Evolutionary conservation across 2,329 filamentous ascomycete genomes (phyloP).

Genomic region (Malbranchea cinnamomea): DNA sequence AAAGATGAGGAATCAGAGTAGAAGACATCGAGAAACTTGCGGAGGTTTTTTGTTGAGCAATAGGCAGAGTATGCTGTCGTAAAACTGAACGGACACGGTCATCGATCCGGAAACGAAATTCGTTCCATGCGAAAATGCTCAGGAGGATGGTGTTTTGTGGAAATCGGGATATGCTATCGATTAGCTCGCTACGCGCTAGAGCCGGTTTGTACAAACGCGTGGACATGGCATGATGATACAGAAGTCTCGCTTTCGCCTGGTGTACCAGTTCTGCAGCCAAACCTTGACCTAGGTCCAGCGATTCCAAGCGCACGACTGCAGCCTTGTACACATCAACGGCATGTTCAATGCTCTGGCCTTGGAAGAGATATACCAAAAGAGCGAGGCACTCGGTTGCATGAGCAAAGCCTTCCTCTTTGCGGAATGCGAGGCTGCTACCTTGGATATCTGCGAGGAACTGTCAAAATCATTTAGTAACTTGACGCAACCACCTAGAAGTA

Average conservation of each 20-base stretch:
- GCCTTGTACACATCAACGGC: conserved; percentile 27
- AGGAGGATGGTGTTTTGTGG: conserved; percentile 67
- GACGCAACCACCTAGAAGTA: background rate
- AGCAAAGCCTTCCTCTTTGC: conserved; percentile 34
- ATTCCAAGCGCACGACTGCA: conserved; percentile 29
- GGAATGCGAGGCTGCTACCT: conserved; percentile 41
- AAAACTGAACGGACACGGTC: conserved; percentile 61
- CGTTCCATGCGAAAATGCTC: conserved; percentile 56
- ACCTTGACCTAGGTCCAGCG: conserved; percentile 21
- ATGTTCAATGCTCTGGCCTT: conserved; percentile 17
- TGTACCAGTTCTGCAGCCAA: conserved; percentile 45
- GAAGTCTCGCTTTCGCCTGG: conserved; percentile 50
- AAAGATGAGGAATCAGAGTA: conserved; percentile 30
- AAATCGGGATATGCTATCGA: conserved; percentile 46
- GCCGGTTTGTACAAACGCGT: conserved; percentile 52
- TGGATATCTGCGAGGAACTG: conserved; percentile 40
- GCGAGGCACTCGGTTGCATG: conserved; percentile 47
- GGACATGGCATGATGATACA: conserved; percentile 50
- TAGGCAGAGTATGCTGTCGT: conserved; percentile 18
- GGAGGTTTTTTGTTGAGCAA: conserved; percentile 11
- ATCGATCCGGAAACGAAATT: conserved; percentile 55
- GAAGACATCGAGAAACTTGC: conserved; percentile 6
- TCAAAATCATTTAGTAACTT: conserved; percentile 37
- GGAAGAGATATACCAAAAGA: conserved; percentile 52
- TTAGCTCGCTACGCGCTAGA: conserved; percentile 47